Conservation (phyloP, 805 yeast genomes). For the Starmerella bombi region DNA sequence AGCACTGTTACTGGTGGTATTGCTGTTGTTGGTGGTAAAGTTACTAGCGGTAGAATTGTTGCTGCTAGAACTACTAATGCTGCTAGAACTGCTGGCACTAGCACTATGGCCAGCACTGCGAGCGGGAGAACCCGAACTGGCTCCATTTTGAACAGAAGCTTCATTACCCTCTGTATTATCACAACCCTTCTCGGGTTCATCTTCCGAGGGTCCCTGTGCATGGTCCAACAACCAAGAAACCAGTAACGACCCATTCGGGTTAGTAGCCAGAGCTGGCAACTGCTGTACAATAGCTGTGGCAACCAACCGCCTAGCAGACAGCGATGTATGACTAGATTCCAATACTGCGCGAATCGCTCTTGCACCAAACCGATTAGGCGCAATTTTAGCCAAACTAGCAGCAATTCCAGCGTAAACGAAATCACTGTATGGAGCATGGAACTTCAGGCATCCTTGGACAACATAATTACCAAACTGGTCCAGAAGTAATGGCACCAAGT, state of each 20-base stretch:
- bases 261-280: slow-evolving; percentile 65
- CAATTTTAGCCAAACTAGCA: slow-evolving; percentile 63
- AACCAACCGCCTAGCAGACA: slow-evolving; percentile 56
- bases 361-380: slow-evolving; percentile 86
- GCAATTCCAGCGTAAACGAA: slow-evolving; percentile 76
- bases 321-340: slow-evolving; percentile 58
- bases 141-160: neutral
- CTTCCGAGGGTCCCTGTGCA: slow-evolving; percentile 30
- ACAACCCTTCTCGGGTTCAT: neutral
- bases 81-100: neutral
- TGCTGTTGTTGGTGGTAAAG: neutral
- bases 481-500: slow-evolving; percentile 70
- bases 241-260: slow-evolving; percentile 76
- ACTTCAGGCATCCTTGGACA: slow-evolving; percentile 82
- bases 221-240: slow-evolving; percentile 85
- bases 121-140: neutral
- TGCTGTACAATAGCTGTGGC: slow-evolving; percentile 67
- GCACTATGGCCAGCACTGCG: neutral
- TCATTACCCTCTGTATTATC: neutral
- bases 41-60: neutral
- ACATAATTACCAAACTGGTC: slow-evolving; percentile 97
- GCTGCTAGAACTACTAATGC: neutral
- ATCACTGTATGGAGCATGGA: slow-evolving; percentile 77
- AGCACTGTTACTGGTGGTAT: neutral
- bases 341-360: slow-evolving; percentile 87